These are phyloP conservation scores for Colletotrichum scovillei DNA, from an alignment of 2,329 filamentous ascomycete species.

Conservation along the genomic window DNA sequence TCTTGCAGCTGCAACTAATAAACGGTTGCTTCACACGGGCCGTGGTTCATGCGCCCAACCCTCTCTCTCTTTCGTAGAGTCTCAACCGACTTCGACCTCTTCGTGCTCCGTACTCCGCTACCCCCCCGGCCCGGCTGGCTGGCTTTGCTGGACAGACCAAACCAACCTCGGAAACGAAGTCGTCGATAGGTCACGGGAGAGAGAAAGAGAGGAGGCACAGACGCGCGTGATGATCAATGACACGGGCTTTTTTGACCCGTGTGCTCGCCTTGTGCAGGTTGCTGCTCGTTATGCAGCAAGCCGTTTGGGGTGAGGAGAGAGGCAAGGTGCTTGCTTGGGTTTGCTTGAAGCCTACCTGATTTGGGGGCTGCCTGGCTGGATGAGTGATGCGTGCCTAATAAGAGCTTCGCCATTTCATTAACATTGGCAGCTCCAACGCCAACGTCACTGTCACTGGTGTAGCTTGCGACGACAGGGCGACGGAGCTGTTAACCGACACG, in stretches of 20 bases:
- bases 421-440: neutral
- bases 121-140: neutral
- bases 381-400: neutral
- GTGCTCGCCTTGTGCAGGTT: neutral
- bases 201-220: neutral
- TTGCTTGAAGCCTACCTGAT: neutral
- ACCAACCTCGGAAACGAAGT: slow-evolving; percentile 19
- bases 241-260: slow-evolving; percentile 12
- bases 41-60: slow-evolving; percentile 29
- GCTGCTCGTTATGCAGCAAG: slow-evolving; percentile 19
- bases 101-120: too few species aligned
- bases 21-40: slow-evolving; percentile 26
- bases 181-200: slow-evolving; percentile 8
- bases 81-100: neutral
- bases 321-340: neutral
- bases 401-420: neutral
- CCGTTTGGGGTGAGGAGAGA: slow-evolving; percentile 15
- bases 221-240: slow-evolving; percentile 15
- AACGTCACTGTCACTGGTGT: slow-evolving; percentile 11
- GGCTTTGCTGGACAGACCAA: neutral
- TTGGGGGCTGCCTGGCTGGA: neutral
- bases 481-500: neutral
- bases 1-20: slow-evolving; percentile 34
- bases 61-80: neutral
- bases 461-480: slow-evolving; percentile 1